phyloP scores from a whole-genome alignment of 257 asterid species.

The Rubia yunnanensis region DNA sequence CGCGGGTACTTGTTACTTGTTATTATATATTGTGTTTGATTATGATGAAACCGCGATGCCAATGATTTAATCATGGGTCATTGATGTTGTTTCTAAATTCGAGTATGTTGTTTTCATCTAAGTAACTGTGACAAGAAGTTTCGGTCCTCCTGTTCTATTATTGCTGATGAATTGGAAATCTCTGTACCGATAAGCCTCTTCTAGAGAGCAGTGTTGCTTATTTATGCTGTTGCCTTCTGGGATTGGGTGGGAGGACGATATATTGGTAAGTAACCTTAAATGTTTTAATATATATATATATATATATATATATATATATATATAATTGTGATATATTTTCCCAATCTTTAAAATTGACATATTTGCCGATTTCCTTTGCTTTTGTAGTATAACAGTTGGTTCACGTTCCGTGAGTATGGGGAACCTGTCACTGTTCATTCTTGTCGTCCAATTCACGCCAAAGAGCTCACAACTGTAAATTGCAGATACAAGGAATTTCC shows the following conservation, averaged over 20 bases:
- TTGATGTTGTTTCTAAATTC: no score
- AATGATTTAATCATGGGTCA: no score
- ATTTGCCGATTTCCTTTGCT: conserved; percentile 15
- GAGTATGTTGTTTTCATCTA: background rate
- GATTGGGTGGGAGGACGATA: no score
- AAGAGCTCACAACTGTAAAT: conserved; percentile 75
- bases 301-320: no score
- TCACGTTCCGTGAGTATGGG: conserved; percentile 72
- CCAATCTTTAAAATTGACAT: background rate
- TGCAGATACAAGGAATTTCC: background rate
- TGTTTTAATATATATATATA: no score
- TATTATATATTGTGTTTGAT: no score
- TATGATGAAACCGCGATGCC: no score
- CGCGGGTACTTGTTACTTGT: no score
- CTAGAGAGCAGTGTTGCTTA: background rate
- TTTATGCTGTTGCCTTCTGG: background rate
- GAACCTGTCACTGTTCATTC: conserved; percentile 88
- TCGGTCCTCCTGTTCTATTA: background rate
- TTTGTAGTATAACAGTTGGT: conserved; percentile 90
- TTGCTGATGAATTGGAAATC: background rate
- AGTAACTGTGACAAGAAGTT: background rate
- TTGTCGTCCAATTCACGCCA: conserved; percentile 76
- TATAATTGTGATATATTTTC: conserved; percentile 3
- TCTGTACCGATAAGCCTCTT: background rate
- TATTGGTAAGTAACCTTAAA: no score